phyloP scores from a whole-genome alignment of 768 basidiomycete species.

The Hygrophorus pudorinus region DNA sequence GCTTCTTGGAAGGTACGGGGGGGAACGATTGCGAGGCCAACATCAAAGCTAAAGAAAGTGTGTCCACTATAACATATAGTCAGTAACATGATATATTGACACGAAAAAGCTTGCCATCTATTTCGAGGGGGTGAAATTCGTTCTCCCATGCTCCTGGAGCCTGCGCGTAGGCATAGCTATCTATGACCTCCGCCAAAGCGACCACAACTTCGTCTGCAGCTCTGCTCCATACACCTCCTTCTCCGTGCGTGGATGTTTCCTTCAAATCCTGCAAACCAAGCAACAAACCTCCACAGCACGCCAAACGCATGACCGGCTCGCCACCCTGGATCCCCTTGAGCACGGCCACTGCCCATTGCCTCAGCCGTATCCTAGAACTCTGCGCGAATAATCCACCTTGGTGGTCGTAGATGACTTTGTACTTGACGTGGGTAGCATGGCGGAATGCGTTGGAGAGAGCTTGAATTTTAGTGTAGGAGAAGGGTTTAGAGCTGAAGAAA shows the following conservation, averaged over 20 bases:
- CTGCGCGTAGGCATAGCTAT: slow-evolving; percentile 33
- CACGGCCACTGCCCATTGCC: slow-evolving; percentile 41
- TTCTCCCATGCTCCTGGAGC: slow-evolving; percentile 44
- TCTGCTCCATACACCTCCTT: slow-evolving; percentile 22
- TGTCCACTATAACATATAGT: slow-evolving; percentile 20
- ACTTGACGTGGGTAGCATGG: slow-evolving; percentile 48
- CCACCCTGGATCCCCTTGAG: slow-evolving; percentile 58
- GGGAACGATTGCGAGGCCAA: slow-evolving; percentile 53
- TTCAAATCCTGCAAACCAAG: slow-evolving; percentile 52
- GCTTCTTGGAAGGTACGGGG: slow-evolving; percentile 40
- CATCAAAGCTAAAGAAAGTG: slow-evolving; percentile 41
- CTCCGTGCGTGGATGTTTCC: slow-evolving; percentile 3
- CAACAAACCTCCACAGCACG: slow-evolving; percentile 54
- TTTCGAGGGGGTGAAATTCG: slow-evolving; percentile 52
- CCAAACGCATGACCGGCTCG: slow-evolving; percentile 49
- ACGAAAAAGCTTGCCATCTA: slow-evolving; percentile 20
- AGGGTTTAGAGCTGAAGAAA: slow-evolving; percentile 31
- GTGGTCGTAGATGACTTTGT: slow-evolving; percentile 25
- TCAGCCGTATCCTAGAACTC: slow-evolving; percentile 29
- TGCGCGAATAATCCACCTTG: slow-evolving; percentile 26
- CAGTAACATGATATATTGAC: not conserved
- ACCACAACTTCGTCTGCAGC: slow-evolving; percentile 62
- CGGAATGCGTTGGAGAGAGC: slow-evolving; percentile 46
- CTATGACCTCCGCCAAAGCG: slow-evolving; percentile 66
- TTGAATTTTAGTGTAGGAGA: slow-evolving; percentile 37